Evolutionary conservation across 1,139 yeast species (phyloP).

Genomic region (Yamadazyma sp.): DNA sequence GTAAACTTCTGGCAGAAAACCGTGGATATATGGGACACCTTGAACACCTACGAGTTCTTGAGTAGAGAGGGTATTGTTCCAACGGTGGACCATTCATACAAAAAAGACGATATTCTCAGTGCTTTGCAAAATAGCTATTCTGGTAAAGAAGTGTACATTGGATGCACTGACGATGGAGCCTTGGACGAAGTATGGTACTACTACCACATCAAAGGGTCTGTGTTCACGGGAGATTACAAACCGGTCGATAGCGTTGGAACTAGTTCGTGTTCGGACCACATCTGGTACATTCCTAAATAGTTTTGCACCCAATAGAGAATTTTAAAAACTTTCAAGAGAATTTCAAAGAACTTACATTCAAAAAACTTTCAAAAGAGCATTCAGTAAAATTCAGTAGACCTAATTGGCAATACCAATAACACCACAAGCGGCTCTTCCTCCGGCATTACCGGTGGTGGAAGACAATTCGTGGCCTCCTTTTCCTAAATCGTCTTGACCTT

Average conservation of each 20-base stretch:
- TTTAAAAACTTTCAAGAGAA: neutral
- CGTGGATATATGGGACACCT: constrained; percentile 34
- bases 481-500: constrained; percentile 94
- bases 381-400: constrained; percentile 2
- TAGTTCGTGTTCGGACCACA: constrained; percentile 27
- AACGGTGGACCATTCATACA: constrained; percentile 27
- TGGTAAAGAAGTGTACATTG: constrained; percentile 34
- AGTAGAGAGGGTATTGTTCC: constrained; percentile 36
- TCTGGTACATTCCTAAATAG: constrained; percentile 35
- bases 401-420: constrained; percentile 78
- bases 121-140: constrained; percentile 31
- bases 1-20: constrained; percentile 35
- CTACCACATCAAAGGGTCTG: constrained; percentile 35
- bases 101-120: constrained; percentile 27
- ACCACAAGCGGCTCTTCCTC: constrained; percentile 99
- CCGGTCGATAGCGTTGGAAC: constrained; percentile 27
- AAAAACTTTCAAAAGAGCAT: neutral
- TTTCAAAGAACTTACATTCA: neutral
- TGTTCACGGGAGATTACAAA: constrained; percentile 35
- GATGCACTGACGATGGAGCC: constrained; percentile 31
- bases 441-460: constrained; percentile 96
- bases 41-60: constrained; percentile 37
- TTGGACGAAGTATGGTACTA: constrained; percentile 42
- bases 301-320: neutral
- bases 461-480: constrained; percentile 95